A percentile compares a stretch with the other conserved stretches of the same genome.
Evolutionary conservation across 345 rosid genomes (phyloP).

Genomic region (thale cress (Arabidopsis thaliana)): TAIR10.1 NC_003070.9:818501-819000

Average conservation of each 20-base stretch:
- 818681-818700: conserved; percentile 12
- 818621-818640: not conserved
- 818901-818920: conserved; percentile 49
- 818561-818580: not conserved
- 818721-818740: conserved; percentile 8
- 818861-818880: conserved; percentile 14
- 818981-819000: conserved; percentile 99
- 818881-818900: not conserved
- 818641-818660: not conserved
- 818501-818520: conserved; percentile 12
- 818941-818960: conserved; percentile 99
- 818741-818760: not conserved
- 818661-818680: conserved; percentile 5
- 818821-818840: not conserved
- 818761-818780: not conserved
- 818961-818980: conserved; percentile 98
- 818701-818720: not conserved
- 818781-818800: not conserved
- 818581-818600: conserved; percentile 3
- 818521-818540: not conserved
- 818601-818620: not conserved
- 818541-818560: not conserved
- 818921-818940: conserved; percentile 99
- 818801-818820: conserved; percentile 5
- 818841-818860: not conserved